phyloP scores from a whole-genome alignment of 768 basidiomycete genomes.

The Cyclocybe aegerita region DNA sequence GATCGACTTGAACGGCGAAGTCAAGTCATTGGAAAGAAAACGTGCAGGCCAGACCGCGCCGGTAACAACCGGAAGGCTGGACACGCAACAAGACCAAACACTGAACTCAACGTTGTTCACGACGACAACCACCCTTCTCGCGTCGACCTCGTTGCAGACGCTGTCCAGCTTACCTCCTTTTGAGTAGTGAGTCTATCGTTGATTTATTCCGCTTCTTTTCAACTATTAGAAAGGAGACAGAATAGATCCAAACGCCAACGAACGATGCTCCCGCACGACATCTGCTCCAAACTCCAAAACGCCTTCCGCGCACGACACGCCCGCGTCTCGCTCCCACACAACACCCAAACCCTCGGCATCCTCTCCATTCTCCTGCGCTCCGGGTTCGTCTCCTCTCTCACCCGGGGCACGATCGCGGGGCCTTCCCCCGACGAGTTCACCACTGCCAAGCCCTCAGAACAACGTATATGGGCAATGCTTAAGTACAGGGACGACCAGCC shows the following conservation, averaged over 20 bases:
- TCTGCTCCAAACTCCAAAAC: conserved; percentile 90
- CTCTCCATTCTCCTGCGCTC: conserved; percentile 84
- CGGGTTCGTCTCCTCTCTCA: conserved; percentile 83
- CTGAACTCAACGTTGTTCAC: no score
- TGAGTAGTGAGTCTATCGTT: neutral
- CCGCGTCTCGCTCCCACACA: conserved; percentile 76
- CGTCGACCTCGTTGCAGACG: no score
- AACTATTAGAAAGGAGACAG: neutral
- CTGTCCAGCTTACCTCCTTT: no score
- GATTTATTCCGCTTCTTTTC: neutral
- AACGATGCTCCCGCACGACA: conserved; percentile 65
- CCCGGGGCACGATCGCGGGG: conserved; percentile 68
- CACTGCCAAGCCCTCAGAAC: conserved; percentile 57
- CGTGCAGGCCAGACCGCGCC: no score
- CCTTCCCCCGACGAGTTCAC: conserved; percentile 69
- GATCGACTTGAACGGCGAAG: no score
- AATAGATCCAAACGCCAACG: neutral
- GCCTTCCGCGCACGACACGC: conserved; percentile 87
- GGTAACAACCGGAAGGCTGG: no score
- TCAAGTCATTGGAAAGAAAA: no score
- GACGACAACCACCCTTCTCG: no score
- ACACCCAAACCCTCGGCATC: conserved; percentile 88
- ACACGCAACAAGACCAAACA: no score
- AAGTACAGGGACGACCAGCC: conserved; percentile 93
- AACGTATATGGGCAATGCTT: conserved; percentile 89